These are phyloP conservation scores for Caryopteris hybrid DNA, from an alignment of 305 asterid species.

Conservation along the genomic window DNA sequence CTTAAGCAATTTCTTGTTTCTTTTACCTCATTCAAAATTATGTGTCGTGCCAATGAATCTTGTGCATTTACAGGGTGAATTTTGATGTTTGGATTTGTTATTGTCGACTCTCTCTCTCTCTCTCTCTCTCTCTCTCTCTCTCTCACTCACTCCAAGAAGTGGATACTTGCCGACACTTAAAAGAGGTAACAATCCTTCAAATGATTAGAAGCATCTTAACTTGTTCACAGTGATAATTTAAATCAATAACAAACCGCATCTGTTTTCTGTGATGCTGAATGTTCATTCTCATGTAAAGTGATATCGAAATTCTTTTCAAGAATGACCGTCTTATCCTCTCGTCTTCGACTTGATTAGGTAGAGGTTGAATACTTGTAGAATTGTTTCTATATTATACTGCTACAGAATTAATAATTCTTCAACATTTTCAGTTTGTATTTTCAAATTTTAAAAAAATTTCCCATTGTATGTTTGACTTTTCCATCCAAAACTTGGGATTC, in stretches of 20 bases:
- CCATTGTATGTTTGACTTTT: neutral
- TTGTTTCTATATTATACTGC: neutral
- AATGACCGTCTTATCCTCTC: neutral
- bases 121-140: no score
- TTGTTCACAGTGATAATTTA: neutral
- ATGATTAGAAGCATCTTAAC: neutral
- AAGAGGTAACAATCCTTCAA: neutral
- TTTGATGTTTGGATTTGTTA: neutral
- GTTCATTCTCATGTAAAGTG: neutral
- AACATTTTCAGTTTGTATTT: no score
- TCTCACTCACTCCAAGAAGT: no score
- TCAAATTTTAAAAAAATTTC: no score
- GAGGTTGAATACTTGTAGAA: neutral
- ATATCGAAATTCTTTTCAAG: neutral
- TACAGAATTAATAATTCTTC: no score
- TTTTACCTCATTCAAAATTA: neutral
- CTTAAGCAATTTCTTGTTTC: neutral
- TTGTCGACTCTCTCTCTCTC: no score
- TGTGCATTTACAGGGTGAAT: neutral
- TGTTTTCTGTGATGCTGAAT: slow-evolving; percentile 13
- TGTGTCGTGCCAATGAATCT: neutral
- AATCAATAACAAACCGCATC: neutral
- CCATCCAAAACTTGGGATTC: neutral
- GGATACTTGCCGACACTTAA: neutral
- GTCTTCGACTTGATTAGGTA: no score